Percentiles rank a stretch among this genome's conserved stretches.
phyloP scores from a whole-genome alignment of 2,329 filamentous ascomycete species.

The Elsinoe ampelina region DNA sequence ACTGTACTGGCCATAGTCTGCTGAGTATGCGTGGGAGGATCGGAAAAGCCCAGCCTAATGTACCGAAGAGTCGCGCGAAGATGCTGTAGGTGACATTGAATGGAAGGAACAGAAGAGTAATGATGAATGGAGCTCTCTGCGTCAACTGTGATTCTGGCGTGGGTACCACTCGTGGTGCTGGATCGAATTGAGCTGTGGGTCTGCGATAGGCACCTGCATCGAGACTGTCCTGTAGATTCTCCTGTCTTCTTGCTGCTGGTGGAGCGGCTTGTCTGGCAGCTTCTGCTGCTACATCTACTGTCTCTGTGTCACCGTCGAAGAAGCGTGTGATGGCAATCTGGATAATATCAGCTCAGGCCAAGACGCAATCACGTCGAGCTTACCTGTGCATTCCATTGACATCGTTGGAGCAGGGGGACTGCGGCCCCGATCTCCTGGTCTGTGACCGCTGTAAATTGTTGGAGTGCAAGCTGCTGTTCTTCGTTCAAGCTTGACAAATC shows the following conservation, averaged over 20 bases:
- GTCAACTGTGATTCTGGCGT: slow-evolving; percentile 56
- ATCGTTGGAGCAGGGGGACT: slow-evolving; percentile 68
- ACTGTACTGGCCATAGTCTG: slow-evolving; percentile 45
- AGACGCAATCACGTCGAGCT: not conserved
- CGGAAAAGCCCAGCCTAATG: slow-evolving; percentile 68
- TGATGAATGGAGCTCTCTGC: slow-evolving; percentile 62
- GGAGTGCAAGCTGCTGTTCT: slow-evolving; percentile 71
- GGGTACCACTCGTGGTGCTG: slow-evolving; percentile 78
- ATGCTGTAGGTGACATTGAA: slow-evolving; percentile 69
- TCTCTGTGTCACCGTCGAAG: slow-evolving; percentile 92
- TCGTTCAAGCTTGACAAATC: slow-evolving; percentile 63
- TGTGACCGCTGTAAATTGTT: slow-evolving; percentile 83
- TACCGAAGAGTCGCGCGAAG: slow-evolving; percentile 58
- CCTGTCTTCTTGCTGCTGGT: slow-evolving; percentile 56
- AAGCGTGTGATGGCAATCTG: slow-evolving; percentile 95
- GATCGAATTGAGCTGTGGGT: slow-evolving; percentile 42
- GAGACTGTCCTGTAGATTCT: slow-evolving; percentile 57
- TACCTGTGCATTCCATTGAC: slow-evolving; percentile 94
- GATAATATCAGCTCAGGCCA: slow-evolving; percentile 18
- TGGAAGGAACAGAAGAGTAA: slow-evolving; percentile 71
- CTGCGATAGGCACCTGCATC: slow-evolving; percentile 21
- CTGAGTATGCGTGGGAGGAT: slow-evolving; percentile 61
- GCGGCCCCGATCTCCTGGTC: slow-evolving; percentile 70
- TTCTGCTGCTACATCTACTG: slow-evolving; percentile 69
- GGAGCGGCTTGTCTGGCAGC: slow-evolving; percentile 51